phyloP scores from a whole-genome alignment of 768 basidiomycete genomes.

The Tylopilus balloui region DNA sequence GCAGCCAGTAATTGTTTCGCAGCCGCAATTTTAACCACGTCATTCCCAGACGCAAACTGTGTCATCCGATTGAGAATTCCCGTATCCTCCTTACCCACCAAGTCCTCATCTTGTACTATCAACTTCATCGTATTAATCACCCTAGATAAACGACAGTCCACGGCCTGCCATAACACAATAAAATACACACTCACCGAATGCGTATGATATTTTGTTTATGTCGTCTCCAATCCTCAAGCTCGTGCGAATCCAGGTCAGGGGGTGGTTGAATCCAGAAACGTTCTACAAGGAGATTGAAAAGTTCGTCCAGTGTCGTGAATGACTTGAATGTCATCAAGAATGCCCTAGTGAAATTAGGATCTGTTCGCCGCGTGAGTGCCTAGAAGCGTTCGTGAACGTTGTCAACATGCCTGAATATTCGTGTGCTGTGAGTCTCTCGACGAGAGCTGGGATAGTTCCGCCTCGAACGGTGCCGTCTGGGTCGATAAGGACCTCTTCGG shows the following conservation, averaged over 20 bases:
- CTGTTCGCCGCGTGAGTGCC: constrained; percentile 27
- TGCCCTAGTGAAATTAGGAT: constrained; percentile 52
- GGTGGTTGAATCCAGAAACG: constrained; percentile 59
- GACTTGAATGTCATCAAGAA: constrained; percentile 71
- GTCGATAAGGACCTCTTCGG: constrained; percentile 56
- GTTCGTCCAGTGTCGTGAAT: constrained; percentile 51
- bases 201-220: constrained; percentile 58
- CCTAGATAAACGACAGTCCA: constrained; percentile 27
- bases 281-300: constrained; percentile 51
- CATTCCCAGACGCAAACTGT: constrained; percentile 45
- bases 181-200: constrained; percentile 41
- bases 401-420: constrained; percentile 48
- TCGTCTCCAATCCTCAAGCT: constrained; percentile 51
- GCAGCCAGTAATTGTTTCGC: constrained; percentile 47
- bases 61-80: constrained; percentile 50
- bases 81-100: constrained; percentile 51
- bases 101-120: constrained; percentile 52
- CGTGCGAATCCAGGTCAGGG: constrained; percentile 35
- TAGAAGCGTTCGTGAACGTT: background rate
- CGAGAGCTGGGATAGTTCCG: constrained; percentile 55
- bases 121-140: constrained; percentile 63
- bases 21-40: constrained; percentile 38
- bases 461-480: constrained; percentile 60
- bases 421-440: constrained; percentile 64
- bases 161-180: background rate